Base-by-base conservation (phyloP, 164 flowering plant genomes). In the Sedum album region DNA sequence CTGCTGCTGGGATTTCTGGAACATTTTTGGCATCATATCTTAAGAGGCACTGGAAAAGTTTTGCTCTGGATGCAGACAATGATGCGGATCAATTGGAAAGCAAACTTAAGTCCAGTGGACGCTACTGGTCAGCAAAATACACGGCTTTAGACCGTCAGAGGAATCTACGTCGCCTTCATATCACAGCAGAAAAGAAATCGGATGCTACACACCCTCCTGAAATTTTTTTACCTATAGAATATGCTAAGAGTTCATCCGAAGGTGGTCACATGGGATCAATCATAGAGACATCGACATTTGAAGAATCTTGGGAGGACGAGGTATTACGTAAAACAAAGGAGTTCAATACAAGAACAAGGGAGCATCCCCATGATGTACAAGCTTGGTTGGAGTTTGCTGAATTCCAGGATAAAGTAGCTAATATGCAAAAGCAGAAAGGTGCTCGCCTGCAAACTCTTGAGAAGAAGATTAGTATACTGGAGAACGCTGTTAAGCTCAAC, bases 221-320 rank as follows among this genome's bases (percentile, higher is more conserved):
- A 65, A 84, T 85, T 55, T 94, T 87, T 72, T 79, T 94, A 49
- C 88, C 96, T 62, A 73, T 94, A 23, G 31, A 26, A 2, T 85
- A 81, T 2, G 21, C 25, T 60, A 60, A 68, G 55, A 44, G 71
- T 48, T 63, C 77, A 17, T n/a, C 0, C 73, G 84, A 75, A 66
- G 68, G 51, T 69, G 68, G 1, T 68, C 76, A 70, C 66, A 66
- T 64, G 17, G 72, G 65, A 65, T 65, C 80, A 20, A 21, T 14
- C 48, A 51, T 66, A 30, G 69, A 60, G 35, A 42, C 25, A 48
- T 60, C 68, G 13, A 55, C 72, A 14, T 33, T 83, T 66, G 93
- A 84, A 69, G 99, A 91, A 73, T 94, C 99, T 9, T 90, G 96
- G 97, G 99, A 94, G 67, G 97, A 94, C 71, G 88, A 90, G 78